These are phyloP conservation scores for Dioscorea zingiberensis DNA, from an alignment of 106 monocot species.

Conservation along the genomic window DNA sequence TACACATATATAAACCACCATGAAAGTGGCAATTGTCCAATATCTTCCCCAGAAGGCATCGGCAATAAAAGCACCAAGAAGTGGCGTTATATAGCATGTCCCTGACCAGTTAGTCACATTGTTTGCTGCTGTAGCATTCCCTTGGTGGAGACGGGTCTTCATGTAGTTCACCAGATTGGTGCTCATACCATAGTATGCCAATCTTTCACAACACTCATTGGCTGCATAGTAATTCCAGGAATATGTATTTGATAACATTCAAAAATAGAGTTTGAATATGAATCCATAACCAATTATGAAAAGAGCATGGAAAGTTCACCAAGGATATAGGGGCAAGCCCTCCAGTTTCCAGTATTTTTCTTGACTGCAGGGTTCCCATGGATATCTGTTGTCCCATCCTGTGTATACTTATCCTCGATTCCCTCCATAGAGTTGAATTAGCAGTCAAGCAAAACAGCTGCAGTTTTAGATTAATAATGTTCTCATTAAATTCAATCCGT, in stretches of 20 bases:
- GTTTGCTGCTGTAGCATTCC: slow-evolving; percentile 25
- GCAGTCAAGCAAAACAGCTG: too few relatives aligned
- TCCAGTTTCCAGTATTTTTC: slow-evolving; percentile 55
- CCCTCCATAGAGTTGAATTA: slow-evolving; percentile 8
- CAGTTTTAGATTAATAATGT: too few relatives aligned
- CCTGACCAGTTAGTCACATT: slow-evolving; percentile 57
- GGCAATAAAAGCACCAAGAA: slow-evolving; percentile 46
- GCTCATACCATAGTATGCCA: slow-evolving; percentile 57
- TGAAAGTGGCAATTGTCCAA: slow-evolving; percentile 45
- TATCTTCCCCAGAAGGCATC: slow-evolving; percentile 56
- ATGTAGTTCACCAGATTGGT: slow-evolving; percentile 59
- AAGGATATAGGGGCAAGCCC: slow-evolving; percentile 61
- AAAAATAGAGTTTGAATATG: too few relatives aligned
- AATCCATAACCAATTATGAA: neutral
- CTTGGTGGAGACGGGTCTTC: slow-evolving; percentile 27
- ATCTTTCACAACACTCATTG: slow-evolving; percentile 33
- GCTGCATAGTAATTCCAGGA: slow-evolving; percentile 10
- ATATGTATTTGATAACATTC: too few relatives aligned
- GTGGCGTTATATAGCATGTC: slow-evolving; percentile 43
- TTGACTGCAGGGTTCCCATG: slow-evolving; percentile 51
- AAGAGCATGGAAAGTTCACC: slow-evolving; percentile 17
- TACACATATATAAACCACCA: slow-evolving; percentile 42
- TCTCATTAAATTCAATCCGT: too few relatives aligned
- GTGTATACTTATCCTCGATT: slow-evolving; percentile 29
- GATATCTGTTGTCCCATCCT: slow-evolving; percentile 58